Base-by-base conservation (phyloP, 1,284 basidiomycete genomes). In the Pascua sp. region DNA sequence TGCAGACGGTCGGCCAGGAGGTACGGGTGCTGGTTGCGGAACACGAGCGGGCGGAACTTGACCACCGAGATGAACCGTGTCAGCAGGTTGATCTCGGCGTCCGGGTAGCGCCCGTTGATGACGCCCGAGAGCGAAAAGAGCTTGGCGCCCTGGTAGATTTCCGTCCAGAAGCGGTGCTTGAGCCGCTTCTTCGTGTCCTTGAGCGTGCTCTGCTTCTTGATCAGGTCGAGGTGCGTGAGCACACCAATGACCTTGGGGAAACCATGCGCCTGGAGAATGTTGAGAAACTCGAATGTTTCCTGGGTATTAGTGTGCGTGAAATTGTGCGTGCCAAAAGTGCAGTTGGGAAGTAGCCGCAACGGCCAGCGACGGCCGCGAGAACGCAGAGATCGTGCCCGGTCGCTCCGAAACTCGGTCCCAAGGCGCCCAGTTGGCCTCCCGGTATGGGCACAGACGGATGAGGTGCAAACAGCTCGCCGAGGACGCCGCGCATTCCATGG, bases 101-200 rank as follows among this genome's bases (percentile, higher is more conserved):
- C 96, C 18, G 96, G 96, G 73, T 99, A 99, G 41, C 96, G 90
- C 12, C 95, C 95, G 68, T 99, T 98, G 67, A 98, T 84, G 46
- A 99, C 92, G 15, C 96, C 96, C 1, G 91, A 95, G 48, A 98
- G 87, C 76, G 98, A 98, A 80, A 98, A 98, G 15, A 99, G 86
- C 76, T 98, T 98, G 47, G 96, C 95, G 50, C 96, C 96, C 73
- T 94, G 90, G 77, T 98, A 98, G 15, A 98, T 97, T 77, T 99
- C 96, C 0, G 95, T 93, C 95, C 96, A 99, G 80, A 99, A 99
- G n/a, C 96, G 90, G 75, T 92, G 95, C 79, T 98, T 99, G 47
- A 99, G 84, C 0, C 87, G 80, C 73, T 97, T 98, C 81, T 98
- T 99, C 52, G 92, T 94, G 49, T 86, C 86, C 60, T 89, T 90